Base-by-base conservation (phyloP, 2,329 filamentous ascomycete genomes). In the Penicillium sp. region DNA sequence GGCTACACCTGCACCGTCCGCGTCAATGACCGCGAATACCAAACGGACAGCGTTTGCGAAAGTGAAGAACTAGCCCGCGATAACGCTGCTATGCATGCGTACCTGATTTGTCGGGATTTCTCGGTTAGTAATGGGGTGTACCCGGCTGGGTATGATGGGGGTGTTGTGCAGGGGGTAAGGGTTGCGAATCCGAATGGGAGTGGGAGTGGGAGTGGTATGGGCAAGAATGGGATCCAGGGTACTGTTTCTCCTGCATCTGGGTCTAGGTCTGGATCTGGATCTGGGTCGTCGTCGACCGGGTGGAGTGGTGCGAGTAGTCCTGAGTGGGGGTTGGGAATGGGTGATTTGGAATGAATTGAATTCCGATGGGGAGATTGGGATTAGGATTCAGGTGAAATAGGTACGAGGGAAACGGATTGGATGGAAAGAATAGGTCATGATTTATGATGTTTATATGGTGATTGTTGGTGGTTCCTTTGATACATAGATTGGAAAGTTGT, bases 61-160 rank as follows among this genome's bases (percentile, higher is more conserved):
- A 88, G 86, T 55, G 88, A 92, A 68, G 77, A 81, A 41, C 78
- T 95, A 58, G 92, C 92, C 39, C 88, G 90, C 66, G 91, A 97
- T 71, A 93, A 92, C 64, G 92, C 92, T 22, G 92, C 92, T 53
- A 95, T 95, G 82, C 87, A 90, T 55, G 92, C 92, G 50, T 97
- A 95, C 73, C 92, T 95, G 83, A 93, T 96, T 60, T 96, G 92
- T 78, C 87, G 90, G 57, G 95, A 95, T 78, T 96, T 96, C 75
- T 95, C 89, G 48, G 88, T 95, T 71, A 96, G 95, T 68, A 90
- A 95, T 63, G 92, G 92, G 68, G 95, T 95, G 89, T 82, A 80
- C 56, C 82, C 65, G 65, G 79, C 60, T 62, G 82, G 72, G 57
- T 79, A 68, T 74, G 78, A 69, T 66, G 80, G 69, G 58, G 76